Evolutionary conservation across 2,329 filamentous ascomycete genomes (phyloP), one percentile per base, ranked within the genome.

Genomic region (Curvularia sp.): DNA sequence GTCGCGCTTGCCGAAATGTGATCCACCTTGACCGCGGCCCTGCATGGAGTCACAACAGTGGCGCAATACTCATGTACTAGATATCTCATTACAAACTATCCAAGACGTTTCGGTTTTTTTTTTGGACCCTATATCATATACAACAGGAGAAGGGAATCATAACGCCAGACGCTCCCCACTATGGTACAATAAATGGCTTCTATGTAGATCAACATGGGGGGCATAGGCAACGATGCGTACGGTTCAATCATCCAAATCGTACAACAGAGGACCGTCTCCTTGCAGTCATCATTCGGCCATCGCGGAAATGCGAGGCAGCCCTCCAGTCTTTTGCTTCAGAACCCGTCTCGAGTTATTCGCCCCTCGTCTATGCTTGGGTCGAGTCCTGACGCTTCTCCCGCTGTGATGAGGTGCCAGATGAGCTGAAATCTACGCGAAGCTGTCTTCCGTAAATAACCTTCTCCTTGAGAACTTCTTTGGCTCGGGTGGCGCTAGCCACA

Each of bases 341-440:
- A 6, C 47, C 22, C 42, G n/a, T 24, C 10, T 20, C 15, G 3
- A 24, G 5, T 28, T 24, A 20, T n/a, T 41, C 35, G 44, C 44
- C n/a, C 33, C n/a, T 22, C 28, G 7, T 47, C 44, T 61, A 61
- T n/a, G 63, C 64, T 52, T 61, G 64, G 8, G 61, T 53, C 41
- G 63, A 63, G 47, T 70, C 64, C 44, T 46, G 31, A 50, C 59
- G 59, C 60, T 54, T 62, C 24, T 55, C 41, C 31, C 61, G 50
- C 33, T 53, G 51, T 50, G 69, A 15, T 53, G 42, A 18, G 3
- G 61, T 60, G 9, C 49, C 46, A 15, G 66, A 68, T 57, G 62
- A 71, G 63, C 84, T 84, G 78, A 79, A 96, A 75, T 92, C 89
- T 24, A 93, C 67, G 56, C 84, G 84, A 64, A 96, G 78, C 53